phyloP scores from a whole-genome alignment of 1,284 basidiomycete species.

The Ganoderma leucocontextum region DNA sequence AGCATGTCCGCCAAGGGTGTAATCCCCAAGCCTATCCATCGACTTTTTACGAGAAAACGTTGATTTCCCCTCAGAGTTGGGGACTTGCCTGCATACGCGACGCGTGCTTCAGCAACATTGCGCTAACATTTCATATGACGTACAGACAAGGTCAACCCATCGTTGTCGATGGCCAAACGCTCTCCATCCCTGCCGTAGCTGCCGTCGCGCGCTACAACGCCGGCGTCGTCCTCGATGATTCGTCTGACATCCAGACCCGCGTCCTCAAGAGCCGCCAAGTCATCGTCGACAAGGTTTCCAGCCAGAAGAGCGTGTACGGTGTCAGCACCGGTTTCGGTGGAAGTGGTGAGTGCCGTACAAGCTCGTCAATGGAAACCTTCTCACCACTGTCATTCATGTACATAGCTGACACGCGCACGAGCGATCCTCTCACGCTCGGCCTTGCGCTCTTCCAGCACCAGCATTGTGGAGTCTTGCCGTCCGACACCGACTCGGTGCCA shows the following conservation, averaged over 20 bases:
- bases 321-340: conserved; percentile 87
- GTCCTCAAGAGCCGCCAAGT: conserved; percentile 67
- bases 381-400: conserved; percentile 12
- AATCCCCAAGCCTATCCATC: not conserved
- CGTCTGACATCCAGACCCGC: conserved; percentile 54
- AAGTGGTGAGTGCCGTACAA: conserved; percentile 55
- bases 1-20: too few relatives aligned
- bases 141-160: conserved; percentile 67
- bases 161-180: conserved; percentile 70
- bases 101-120: not conserved
- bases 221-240: conserved; percentile 60
- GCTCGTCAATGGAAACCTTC: not conserved
- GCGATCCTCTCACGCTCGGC: conserved; percentile 72
- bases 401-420: conserved; percentile 74
- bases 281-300: conserved; percentile 72
- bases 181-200: conserved; percentile 78
- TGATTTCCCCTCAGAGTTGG: too few relatives aligned
- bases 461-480: conserved; percentile 73
- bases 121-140: conserved; percentile 1
- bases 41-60: too few relatives aligned
- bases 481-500: conserved; percentile 51
- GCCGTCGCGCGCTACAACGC: conserved; percentile 74
- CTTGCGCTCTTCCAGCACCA: conserved; percentile 84
- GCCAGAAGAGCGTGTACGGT: conserved; percentile 79
- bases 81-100: not conserved